A percentile compares a stretch with the other conserved stretches of the same genome.
Conservation (phyloP, 495 filamentous ascomycete species). For the Aspergillus haitiensis region DNA sequence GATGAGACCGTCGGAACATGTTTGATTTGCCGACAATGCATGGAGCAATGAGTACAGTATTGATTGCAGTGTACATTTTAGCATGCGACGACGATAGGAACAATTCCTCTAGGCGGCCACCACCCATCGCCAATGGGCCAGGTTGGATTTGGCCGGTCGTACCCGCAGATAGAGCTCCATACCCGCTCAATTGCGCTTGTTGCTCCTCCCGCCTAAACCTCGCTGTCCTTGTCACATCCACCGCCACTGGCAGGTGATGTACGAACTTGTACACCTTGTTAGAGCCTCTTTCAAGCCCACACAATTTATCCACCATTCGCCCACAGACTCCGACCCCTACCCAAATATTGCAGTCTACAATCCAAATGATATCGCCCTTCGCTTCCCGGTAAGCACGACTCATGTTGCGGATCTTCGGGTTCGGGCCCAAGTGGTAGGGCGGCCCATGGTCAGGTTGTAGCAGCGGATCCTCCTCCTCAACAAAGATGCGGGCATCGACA, state of each 20-base stretch:
- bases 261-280: constrained; percentile 83
- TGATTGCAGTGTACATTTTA: constrained; percentile 98
- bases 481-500: constrained; percentile 70
- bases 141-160: constrained; percentile 7
- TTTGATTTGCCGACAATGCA: constrained; percentile 97
- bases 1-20: constrained; percentile 94
- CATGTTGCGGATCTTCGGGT: constrained; percentile 98
- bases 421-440: constrained; percentile 73
- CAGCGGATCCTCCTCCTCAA: constrained; percentile 87
- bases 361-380: constrained; percentile 88
- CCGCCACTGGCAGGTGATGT: constrained; percentile 85
- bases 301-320: constrained; percentile 84
- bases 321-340: constrained; percentile 73
- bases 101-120: constrained; percentile 88
- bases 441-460: constrained; percentile 53
- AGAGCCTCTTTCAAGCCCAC: constrained; percentile 56
- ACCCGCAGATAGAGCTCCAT: background rate
- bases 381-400: constrained; percentile 94
- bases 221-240: constrained; percentile 60
- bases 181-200: constrained; percentile 35
- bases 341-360: constrained; percentile 97
- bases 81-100: constrained; percentile 94
- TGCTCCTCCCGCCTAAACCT: constrained; percentile 36
- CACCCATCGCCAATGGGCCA: constrained; percentile 49
- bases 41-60: constrained; percentile 84